phyloP scores from a whole-genome alignment of 2,329 filamentous ascomycete genomes.

The Orbilia quercus region DNA sequence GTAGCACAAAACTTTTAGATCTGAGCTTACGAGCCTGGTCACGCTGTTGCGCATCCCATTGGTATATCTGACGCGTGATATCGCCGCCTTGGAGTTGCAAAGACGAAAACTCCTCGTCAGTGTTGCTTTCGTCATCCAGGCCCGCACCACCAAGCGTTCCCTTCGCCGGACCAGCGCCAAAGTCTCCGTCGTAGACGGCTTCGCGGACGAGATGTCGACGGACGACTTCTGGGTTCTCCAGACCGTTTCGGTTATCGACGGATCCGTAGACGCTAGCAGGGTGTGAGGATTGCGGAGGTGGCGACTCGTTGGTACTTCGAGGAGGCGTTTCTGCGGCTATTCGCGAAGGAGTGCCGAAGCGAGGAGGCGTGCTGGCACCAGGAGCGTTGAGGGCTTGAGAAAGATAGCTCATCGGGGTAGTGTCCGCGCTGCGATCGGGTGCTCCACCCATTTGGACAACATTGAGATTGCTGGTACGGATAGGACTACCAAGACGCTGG shows the following conservation, averaged over 20 bases:
- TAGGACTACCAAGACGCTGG: slow-evolving; percentile 47
- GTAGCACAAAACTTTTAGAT: slow-evolving; percentile 86
- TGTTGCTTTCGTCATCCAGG: slow-evolving; percentile 69
- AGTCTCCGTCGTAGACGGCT: slow-evolving; percentile 64
- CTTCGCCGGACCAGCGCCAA: slow-evolving; percentile 58
- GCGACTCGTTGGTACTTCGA: slow-evolving; percentile 65
- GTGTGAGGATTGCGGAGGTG: slow-evolving; percentile 65
- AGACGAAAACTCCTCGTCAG: slow-evolving; percentile 80
- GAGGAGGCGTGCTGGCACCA: slow-evolving; percentile 75
- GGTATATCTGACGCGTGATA: slow-evolving; percentile 92
- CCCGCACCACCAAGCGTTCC: slow-evolving; percentile 61
- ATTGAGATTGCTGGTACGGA: slow-evolving; percentile 43
- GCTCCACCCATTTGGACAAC: slow-evolving; percentile 48
- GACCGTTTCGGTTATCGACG: slow-evolving; percentile 77
- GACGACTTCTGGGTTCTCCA: slow-evolving; percentile 91
- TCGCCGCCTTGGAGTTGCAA: slow-evolving; percentile 92
- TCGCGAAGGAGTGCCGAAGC: slow-evolving; percentile 74
- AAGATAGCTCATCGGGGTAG: slow-evolving; percentile 71
- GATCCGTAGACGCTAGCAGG: slow-evolving; percentile 82
- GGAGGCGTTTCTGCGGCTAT: slow-evolving; percentile 60
- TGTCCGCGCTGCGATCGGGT: slow-evolving; percentile 15
- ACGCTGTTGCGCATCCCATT: slow-evolving; percentile 84
- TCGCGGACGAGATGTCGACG: slow-evolving; percentile 80
- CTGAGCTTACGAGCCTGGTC: slow-evolving; percentile 73
- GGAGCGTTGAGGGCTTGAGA: slow-evolving; percentile 69